Evolutionary conservation across 768 basidiomycete species (phyloP).

Genomic region (Trametes coccinea): DNA sequence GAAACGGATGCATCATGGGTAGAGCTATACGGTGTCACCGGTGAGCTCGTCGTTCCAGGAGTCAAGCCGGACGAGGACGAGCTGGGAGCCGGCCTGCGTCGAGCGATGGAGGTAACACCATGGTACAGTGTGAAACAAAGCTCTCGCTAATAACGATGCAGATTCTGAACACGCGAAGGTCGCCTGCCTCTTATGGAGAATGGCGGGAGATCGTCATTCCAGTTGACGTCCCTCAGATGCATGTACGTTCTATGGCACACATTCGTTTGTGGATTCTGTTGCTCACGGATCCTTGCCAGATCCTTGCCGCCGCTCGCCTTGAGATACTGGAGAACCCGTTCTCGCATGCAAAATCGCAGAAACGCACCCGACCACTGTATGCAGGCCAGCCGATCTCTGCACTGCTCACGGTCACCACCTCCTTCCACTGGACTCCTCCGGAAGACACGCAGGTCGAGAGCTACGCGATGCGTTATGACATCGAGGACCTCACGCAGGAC

Average conservation of each 20-base stretch:
- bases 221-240: slow-evolving; percentile 80
- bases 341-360: slow-evolving; percentile 29
- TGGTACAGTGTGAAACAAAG: too few relatives aligned
- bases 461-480: slow-evolving; percentile 73
- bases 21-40: slow-evolving; percentile 66
- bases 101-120: slow-evolving; percentile 35
- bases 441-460: slow-evolving; percentile 39
- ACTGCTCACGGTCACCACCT: slow-evolving; percentile 63
- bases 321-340: slow-evolving; percentile 48
- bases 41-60: slow-evolving; percentile 61
- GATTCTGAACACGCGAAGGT: slow-evolving; percentile 43
- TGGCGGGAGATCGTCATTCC: slow-evolving; percentile 84
- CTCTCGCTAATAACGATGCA: slow-evolving; percentile 1
- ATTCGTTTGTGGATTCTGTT: neutral
- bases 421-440: slow-evolving; percentile 73
- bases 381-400: slow-evolving; percentile 88
- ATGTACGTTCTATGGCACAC: slow-evolving; percentile 46
- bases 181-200: slow-evolving; percentile 35
- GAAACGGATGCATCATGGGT: slow-evolving; percentile 69
- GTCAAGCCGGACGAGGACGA: slow-evolving; percentile 34
- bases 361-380: slow-evolving; percentile 48
- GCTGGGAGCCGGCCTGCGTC: slow-evolving; percentile 27
- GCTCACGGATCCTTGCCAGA: slow-evolving; percentile 39
- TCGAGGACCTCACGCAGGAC: slow-evolving; percentile 77
- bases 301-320: slow-evolving; percentile 62